Percentiles rank a stretch among this genome's conserved stretches.
Conservation (phyloP, 768 basidiomycete species). For the Calocera viscosa region DNA sequence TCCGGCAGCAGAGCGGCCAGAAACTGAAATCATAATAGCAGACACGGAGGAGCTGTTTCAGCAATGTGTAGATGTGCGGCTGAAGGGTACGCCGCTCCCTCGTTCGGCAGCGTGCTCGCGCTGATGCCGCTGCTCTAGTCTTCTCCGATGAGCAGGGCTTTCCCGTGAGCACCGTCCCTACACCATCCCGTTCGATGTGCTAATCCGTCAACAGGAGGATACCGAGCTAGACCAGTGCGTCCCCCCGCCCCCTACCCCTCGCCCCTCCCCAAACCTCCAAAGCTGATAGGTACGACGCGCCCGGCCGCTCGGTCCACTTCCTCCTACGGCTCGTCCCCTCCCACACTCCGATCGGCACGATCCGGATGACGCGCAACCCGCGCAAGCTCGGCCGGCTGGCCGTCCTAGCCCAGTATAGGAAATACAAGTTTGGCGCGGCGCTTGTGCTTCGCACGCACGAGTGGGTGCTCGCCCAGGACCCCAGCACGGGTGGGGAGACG, state of each 20-base stretch:
- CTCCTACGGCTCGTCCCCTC: slow-evolving; percentile 55
- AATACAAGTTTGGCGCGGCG: slow-evolving; percentile 48
- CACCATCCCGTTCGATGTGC: background rate
- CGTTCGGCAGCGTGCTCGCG: background rate
- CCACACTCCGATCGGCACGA: slow-evolving; percentile 53
- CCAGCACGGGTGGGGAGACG: slow-evolving; percentile 18
- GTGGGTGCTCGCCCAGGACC: slow-evolving; percentile 34
- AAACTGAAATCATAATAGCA: slow-evolving; percentile 38
- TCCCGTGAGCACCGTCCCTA: slow-evolving; percentile 29
- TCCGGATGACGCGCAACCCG: slow-evolving; percentile 38
- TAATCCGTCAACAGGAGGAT: slow-evolving; percentile 26
- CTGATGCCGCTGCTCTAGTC: slow-evolving; percentile 34
- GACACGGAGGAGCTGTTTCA: slow-evolving; percentile 38
- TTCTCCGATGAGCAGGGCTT: slow-evolving; percentile 60
- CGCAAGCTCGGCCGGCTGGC: slow-evolving; percentile 45
- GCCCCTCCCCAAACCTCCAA: background rate
- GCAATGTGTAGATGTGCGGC: slow-evolving; percentile 49
- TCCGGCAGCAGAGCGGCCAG: background rate
- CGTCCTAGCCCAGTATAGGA: slow-evolving; percentile 53
- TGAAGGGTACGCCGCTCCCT: slow-evolving; percentile 14
- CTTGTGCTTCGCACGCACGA: slow-evolving; percentile 53
- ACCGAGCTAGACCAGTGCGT: slow-evolving; percentile 61
- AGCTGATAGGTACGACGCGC: slow-evolving; percentile 43
- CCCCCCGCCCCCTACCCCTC: slow-evolving; percentile 17
- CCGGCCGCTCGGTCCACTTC: slow-evolving; percentile 45